Base-by-base conservation (phyloP, 83 land plant genomes). In the Picea engelmannii region DNA sequence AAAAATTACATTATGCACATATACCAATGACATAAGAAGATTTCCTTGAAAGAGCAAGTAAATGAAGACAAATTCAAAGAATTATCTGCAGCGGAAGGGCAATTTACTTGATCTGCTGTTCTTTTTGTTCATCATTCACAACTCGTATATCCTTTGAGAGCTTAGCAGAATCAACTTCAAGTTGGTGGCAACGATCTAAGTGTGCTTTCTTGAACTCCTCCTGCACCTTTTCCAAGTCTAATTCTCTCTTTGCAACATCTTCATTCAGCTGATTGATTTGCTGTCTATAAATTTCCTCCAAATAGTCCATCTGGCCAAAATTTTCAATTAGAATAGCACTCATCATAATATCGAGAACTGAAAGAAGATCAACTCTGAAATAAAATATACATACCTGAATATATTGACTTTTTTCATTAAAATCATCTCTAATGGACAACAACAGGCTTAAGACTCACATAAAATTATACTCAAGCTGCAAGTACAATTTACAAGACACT, bases 221-320 rank as follows among this genome's bases (percentile, higher is more conserved):
- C 58, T 88, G 86, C 74, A 86, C 16, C 76, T 81, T 87, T 78
- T 92, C 92, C 84, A 94, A 81, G 8, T 82, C 66, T 23, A 75
- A 79, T 74, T 95, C 96, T 71, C 90, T 90, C 20, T 61, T 84
- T n/a, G 90, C 86, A 27, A 82, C 78, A 6, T 79, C 84, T 16
- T 83, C 80, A 23, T 87, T 84, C 61, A 94, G 63, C 16, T 84
- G 63, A 24, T 82, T 79, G 10, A 91, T 89, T 60, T 92, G 91
- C 3, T 88, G 85, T 77, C 86, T 85, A 85, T 81, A 94, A 65
- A 80, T 83, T 18, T 80, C 79, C 78, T 95, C 98, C 67, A 90
- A 85, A 5, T 60, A 63, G 35, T 88, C 90, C 95, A 91, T 91
- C 96, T 94, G 74, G 6, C 38, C 40, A 38, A 76, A 18, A 49